Evolutionary conservation across 2,329 filamentous ascomycete species (phyloP).

Genomic region (Apiospora arundinis): DNA sequence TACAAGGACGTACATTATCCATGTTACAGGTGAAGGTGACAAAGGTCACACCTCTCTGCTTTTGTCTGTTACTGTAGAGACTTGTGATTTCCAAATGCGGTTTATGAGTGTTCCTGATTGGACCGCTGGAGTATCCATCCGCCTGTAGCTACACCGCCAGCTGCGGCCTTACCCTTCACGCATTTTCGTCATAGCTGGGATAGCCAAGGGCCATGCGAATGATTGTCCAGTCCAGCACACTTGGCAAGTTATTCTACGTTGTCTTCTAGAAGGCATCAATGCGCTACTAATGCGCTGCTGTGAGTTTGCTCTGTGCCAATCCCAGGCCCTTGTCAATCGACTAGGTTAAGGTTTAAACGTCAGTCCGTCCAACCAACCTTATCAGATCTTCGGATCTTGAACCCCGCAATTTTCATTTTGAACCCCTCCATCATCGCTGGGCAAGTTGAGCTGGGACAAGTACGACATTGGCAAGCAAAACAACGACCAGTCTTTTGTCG

Average conservation of each 20-base stretch:
- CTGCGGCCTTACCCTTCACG: neutral
- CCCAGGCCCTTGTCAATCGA: neutral
- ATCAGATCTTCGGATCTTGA: slow-evolving; percentile 9
- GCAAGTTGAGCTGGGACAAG: neutral
- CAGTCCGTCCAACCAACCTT: neutral
- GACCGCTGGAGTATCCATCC: neutral
- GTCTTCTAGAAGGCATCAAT: too few relatives aligned
- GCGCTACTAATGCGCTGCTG: too few relatives aligned
- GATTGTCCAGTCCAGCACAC: neutral
- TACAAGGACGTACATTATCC: too few relatives aligned
- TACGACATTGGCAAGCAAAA: neutral
- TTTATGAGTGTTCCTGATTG: neutral
- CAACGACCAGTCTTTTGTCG: neutral
- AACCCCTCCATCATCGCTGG: slow-evolving; percentile 1
- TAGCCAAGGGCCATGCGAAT: neutral
- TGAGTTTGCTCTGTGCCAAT: neutral
- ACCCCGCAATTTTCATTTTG: slow-evolving; percentile 18
- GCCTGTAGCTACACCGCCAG: neutral
- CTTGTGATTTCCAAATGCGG: too few relatives aligned
- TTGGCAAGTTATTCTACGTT: neutral
- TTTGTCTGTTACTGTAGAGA: too few relatives aligned
- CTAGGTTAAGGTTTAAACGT: neutral
- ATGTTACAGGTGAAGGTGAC: too few relatives aligned
- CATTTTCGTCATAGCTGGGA: neutral
- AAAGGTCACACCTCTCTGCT: too few relatives aligned